These are phyloP conservation scores for Fagopyrum homotropicum DNA, from an alignment of 148 eudicot genomes.

Conservation along the genomic window DNA sequence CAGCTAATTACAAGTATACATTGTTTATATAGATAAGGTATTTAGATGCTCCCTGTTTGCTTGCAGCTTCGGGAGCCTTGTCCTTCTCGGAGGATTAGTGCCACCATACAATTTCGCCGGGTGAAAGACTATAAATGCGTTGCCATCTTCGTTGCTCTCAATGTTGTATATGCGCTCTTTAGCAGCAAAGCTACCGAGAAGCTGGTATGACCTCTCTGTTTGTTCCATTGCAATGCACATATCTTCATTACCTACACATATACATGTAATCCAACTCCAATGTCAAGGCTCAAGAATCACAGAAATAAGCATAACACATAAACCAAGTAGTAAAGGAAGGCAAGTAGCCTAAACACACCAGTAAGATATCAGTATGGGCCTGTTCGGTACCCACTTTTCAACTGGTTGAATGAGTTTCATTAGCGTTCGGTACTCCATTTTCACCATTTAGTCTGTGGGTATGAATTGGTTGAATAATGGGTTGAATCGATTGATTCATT, in stretches of 20 bases:
- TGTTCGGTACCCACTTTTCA: no score
- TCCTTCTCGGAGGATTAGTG: slow-evolving; percentile 28
- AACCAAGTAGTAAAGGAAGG: no score
- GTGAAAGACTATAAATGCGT: slow-evolving; percentile 35
- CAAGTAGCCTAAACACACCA: no score
- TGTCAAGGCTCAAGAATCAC: background rate
- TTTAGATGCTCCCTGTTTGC: slow-evolving; percentile 46
- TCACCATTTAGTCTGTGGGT: no score
- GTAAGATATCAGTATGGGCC: no score
- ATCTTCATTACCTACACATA: slow-evolving; percentile 55
- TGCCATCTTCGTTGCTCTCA: slow-evolving; percentile 25
- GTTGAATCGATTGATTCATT: no score
- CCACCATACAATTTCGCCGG: slow-evolving; percentile 34
- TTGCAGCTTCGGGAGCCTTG: slow-evolving; percentile 50
- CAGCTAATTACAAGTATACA: background rate
- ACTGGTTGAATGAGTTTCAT: no score
- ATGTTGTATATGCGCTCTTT: slow-evolving; percentile 49
- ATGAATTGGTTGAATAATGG: no score
- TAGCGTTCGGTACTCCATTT: no score
- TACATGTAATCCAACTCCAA: background rate
- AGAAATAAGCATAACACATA: no score
- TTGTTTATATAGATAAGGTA: background rate
- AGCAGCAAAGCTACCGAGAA: slow-evolving; percentile 66
- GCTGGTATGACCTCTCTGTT: slow-evolving; percentile 79
- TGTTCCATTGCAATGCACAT: slow-evolving; percentile 67